Evolutionary conservation across 345 rosid genomes (phyloP), one percentile per base, ranked within the genome.

Genomic region (Arabis hirsuta): DNA sequence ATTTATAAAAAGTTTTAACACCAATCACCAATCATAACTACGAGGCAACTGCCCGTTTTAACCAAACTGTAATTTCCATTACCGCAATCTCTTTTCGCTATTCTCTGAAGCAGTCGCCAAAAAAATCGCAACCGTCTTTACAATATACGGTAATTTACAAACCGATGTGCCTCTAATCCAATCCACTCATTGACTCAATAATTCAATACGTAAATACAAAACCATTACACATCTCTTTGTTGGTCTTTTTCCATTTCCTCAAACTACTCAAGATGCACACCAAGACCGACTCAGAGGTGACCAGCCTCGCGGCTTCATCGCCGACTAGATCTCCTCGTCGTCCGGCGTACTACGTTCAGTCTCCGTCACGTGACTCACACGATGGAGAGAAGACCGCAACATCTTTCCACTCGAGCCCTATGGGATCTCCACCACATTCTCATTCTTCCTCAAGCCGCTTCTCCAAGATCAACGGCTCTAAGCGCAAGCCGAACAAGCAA

Each of bases 301-400:
- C 97, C 31, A 94, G 97, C 79, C 81, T 84, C 36, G 87, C 95
- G 6, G 81, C 92, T 10, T 91, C 98, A 5, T 89, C 98, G 1
- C 98, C 97, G 4, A 85, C 92, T 5, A 85, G 96, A 75, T 92
- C 98, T 60, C 96, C 96, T 0, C 98, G 97, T 73, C 88, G 97
- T 2, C 91, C 91, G 0, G 98, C 74, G 1, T 94, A 94, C 87
- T 94, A 82, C 71, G 98, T 94, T 5, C 98, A 94, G 80, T 86
- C 92, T 71, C 98, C 97, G 4, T 91, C 97, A 1, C 81, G 98
- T 7, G 98, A 93, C 64, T 93, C 98, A 2, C 98, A 91, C 85
- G 98, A 94, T 76, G 98, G 98, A 19, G 97, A 94, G 82, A 94
- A 94, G 63, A 94, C 98, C 0, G 71, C 76, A 19, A 88, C 97